Percentiles rank a stretch among this genome's conserved stretches.
phyloP scores from a whole-genome alignment of 2,329 filamentous ascomycete genomes.

The Colletotrichum lini region DNA sequence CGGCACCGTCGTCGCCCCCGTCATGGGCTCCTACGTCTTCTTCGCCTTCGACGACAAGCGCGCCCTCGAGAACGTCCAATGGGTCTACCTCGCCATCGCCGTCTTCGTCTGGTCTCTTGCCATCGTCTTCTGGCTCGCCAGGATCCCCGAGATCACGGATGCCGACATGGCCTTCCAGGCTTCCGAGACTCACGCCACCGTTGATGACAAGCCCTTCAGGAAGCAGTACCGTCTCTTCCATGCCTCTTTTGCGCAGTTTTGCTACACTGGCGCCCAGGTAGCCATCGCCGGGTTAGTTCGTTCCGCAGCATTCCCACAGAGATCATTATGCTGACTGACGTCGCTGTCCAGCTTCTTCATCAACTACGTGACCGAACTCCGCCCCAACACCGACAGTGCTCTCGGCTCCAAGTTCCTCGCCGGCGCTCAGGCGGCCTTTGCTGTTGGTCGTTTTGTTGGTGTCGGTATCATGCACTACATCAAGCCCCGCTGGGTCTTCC shows the following conservation, averaged over 20 bases:
- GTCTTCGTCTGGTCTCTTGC: conserved; percentile 79
- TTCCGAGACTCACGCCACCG: conserved; percentile 55
- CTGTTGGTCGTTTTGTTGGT: conserved; percentile 79
- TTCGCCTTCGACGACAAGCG: conserved; percentile 64
- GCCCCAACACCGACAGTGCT: conserved; percentile 63
- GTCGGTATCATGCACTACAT: conserved; percentile 62
- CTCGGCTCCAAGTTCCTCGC: conserved; percentile 78
- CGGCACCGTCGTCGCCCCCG: conserved; percentile 74
- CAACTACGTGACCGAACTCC: conserved; percentile 75
- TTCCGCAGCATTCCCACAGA: conserved; percentile 48
- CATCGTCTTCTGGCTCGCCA: conserved; percentile 75
- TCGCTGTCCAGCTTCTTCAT: conserved; percentile 79
- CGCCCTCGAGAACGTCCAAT: conserved; percentile 77
- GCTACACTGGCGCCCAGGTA: conserved; percentile 81
- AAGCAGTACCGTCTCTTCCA: conserved; percentile 85
- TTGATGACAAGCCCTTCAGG: conserved; percentile 68
- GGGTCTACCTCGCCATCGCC: conserved; percentile 82
- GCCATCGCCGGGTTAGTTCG: conserved; percentile 74
- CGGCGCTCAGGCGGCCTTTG: conserved; percentile 81
- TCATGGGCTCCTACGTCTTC: conserved; percentile 81
- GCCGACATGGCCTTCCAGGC: conserved; percentile 77
- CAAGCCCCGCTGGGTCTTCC: conserved; percentile 52
- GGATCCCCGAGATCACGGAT: conserved; percentile 79
- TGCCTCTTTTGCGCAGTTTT: conserved; percentile 82
- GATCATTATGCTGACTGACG: conserved; percentile 77